These are phyloP conservation scores for Auricularia auricula-judae DNA, from an alignment of 768 basidiomycete species.

Conservation along the genomic window DNA sequence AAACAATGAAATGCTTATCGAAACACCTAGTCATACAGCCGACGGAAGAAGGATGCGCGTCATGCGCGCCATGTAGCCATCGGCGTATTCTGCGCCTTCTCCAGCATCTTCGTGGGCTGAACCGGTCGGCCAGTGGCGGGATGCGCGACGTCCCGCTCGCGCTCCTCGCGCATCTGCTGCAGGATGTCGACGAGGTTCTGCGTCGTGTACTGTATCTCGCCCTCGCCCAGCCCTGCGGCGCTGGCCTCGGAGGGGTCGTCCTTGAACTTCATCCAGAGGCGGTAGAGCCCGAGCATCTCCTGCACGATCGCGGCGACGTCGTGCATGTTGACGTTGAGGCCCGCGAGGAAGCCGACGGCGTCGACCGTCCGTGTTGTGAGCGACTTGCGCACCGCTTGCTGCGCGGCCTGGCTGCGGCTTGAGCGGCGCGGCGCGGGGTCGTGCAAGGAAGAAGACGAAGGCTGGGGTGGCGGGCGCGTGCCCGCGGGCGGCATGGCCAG, in stretches of 20 bases:
- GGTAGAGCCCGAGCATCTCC: conserved; percentile 83
- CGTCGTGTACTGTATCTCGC: conserved; percentile 9
- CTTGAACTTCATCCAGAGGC: conserved; percentile 77
- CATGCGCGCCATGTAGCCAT: no score
- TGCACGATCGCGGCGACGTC: conserved; percentile 78
- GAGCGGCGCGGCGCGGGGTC: conserved; percentile 39
- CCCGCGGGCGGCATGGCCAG: conserved; percentile 4
- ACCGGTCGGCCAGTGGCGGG: conserved; percentile 37
- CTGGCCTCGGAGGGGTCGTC: conserved; percentile 35
- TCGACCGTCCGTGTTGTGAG: conserved; percentile 29
- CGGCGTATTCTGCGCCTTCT: background rate
- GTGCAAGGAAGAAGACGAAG: conserved; percentile 24
- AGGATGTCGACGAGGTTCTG: conserved; percentile 43
- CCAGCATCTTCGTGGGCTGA: background rate
- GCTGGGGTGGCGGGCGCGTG: conserved; percentile 25
- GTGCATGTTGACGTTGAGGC: conserved; percentile 74
- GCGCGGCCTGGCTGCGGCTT: conserved; percentile 24
- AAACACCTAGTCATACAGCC: no score
- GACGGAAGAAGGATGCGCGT: no score
- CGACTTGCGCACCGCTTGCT: conserved; percentile 7
- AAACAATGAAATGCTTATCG: no score
- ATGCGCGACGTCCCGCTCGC: conserved; percentile 45
- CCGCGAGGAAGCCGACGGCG: conserved; percentile 71
- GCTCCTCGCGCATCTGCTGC: conserved; percentile 55
- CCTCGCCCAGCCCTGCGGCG: background rate